Evolutionary conservation across 768 basidiomycete genomes (phyloP), one percentile per base, ranked within the genome.

Genomic region (Leccinum fibrillosum): DNA sequence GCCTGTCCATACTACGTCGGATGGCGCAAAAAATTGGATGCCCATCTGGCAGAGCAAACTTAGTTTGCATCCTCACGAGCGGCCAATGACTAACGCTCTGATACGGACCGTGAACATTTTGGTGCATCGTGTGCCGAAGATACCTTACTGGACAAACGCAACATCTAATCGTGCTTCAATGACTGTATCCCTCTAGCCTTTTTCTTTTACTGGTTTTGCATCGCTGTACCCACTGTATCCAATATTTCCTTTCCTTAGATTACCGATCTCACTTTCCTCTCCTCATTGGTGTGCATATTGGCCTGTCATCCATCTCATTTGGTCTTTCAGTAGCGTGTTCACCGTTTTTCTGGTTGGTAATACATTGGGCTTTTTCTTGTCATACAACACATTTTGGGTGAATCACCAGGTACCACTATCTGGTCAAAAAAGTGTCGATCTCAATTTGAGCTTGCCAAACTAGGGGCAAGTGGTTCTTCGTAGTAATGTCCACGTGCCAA

Each of bases 1-100:
- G 64, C 75, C 15, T 82, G 85, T 62, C 86, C 86, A 8, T 83
- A 87, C 61, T 91, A 91, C 66, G 67, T 73, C 53, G 84, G 80
- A 52, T 90, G 88, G 88, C 81, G 84, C 58, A 70, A 77, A 52
- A 78, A 76, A 64, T 74, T 90, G 54, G 78, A 81, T 37, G 76
- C 77, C 53, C 80, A 73, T 63, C 74, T 86, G 35, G 73, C 74
- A 54, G 76, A 49, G 54, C 64, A 66, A 52, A 48, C 49, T 49
- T 69, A 58, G 50, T 48, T 34, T 34, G 30, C 35, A 49, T 50
- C 35, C 13, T 26, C 57, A 49, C 30, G 51, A 37, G 57, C 49
- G 23, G 55, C 55, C 49, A 50, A 56, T 54, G 44, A 60, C 21
- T 45, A 61, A 63, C 54, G 28, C 54, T 42, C 52, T 23, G 45